A percentile compares a stretch with the other conserved stretches of the same genome.
Evolutionary conservation across 2,329 filamentous ascomycete species (phyloP).

Genomic region (Sclerotinia glacialis): DNA sequence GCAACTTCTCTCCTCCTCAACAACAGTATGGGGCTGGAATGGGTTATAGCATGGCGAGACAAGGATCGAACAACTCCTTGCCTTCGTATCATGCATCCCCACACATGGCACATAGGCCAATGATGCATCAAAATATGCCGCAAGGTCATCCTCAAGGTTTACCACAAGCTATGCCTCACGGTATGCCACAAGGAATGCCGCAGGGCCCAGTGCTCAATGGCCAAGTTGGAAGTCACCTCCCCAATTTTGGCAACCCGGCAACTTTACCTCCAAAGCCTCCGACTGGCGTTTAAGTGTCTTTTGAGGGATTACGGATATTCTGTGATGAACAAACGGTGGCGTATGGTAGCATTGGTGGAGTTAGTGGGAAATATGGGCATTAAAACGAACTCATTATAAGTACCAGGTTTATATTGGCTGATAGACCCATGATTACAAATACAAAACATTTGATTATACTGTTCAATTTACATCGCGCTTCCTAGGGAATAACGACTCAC

Average conservation of each 20-base stretch:
- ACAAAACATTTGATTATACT: slow-evolving; percentile 23
- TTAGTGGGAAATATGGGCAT: slow-evolving; percentile 36
- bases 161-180: slow-evolving; percentile 31
- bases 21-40: slow-evolving; percentile 38
- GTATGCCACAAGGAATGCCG: slow-evolving; percentile 31
- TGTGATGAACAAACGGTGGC: slow-evolving; percentile 37
- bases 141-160: slow-evolving; percentile 33
- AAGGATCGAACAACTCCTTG: slow-evolving; percentile 40
- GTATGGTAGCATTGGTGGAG: slow-evolving; percentile 41
- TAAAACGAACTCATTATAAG: slow-evolving; percentile 33
- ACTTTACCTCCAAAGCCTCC: slow-evolving; percentile 55
- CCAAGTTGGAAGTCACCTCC: slow-evolving; percentile 47
- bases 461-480: not conserved
- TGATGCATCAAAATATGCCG: slow-evolving; percentile 39
- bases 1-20: slow-evolving; percentile 37
- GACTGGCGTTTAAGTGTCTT: slow-evolving; percentile 39
- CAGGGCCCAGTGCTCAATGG: slow-evolving; percentile 35
- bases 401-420: slow-evolving; percentile 36
- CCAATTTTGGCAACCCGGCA: slow-evolving; percentile 55
- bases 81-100: slow-evolving; percentile 41
- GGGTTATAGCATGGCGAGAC: slow-evolving; percentile 40
- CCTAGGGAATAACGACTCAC: not conserved
- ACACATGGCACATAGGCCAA: slow-evolving; percentile 39
- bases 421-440: slow-evolving; percentile 36
- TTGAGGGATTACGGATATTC: slow-evolving; percentile 27